Evolutionary conservation across 192 early-diverging fungal species (phyloP), one percentile per base, ranked within the genome.

Genomic region (Coemansia biformis): DNA sequence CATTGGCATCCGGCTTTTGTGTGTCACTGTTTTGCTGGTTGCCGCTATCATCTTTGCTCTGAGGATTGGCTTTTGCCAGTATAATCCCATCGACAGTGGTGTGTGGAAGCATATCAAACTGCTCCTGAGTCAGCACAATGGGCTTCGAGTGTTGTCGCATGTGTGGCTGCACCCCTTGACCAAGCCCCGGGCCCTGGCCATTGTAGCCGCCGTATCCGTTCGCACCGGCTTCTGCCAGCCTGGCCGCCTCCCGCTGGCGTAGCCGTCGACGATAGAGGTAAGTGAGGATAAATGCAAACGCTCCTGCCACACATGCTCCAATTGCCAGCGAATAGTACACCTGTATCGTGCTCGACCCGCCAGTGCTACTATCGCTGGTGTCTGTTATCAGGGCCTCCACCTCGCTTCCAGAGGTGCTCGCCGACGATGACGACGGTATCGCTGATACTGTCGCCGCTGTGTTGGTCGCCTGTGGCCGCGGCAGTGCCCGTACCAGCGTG

Each of bases 91-190:
- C n/a, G n/a, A n/a, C n/a, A n/a, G 49, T 18, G 8, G 8, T 50
- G 26, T 42, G 54, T 6, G 68, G 68, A 17, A 71, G 51, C 55
- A 63, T 17, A 37, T 63, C 51, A 31, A 71, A 71, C 31, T 71
- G 67, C 15, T 43, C 53, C 40, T 55, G 29, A 31, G 41, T 59
- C 19, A 71, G 38, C 9, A 59, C 67, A 32, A 54, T 36, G 34
- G 18, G 46, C 43, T 46, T 31, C 16, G 48, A 58, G 19, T 33
- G 30, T 10, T 31, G 46, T 24, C 37, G 48, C 11, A 44, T 26
- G 17, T 36, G 47, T 45, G 57, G 31, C 42, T 59, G 57, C 15
- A 23, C 28, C 42, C 14, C 18, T 12, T 39, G 40, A 40, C 40
- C 32, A 40, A 32, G 32, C 43, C 26, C 39, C 42, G 32, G 34